Base-by-base conservation (phyloP, 768 basidiomycete species). In the Lyophyllum semitale region DNA sequence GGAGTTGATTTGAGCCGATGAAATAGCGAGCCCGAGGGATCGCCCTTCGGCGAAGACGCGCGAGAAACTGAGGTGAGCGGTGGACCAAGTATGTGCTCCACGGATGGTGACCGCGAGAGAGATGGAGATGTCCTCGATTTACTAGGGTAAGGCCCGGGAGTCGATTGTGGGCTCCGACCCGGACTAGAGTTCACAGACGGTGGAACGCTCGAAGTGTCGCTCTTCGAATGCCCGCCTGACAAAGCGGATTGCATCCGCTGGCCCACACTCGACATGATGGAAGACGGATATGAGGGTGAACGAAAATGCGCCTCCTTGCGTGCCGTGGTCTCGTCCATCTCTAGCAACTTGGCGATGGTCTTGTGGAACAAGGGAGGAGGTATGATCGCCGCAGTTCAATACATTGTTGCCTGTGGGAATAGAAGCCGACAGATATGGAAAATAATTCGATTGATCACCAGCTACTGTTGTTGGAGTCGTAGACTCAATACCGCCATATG, bases 231-330 rank as follows among this genome's bases (percentile, higher is more conserved):
- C 20, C 33, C 53, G 8, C 15, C n/a, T 23, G 43, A 44, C 17
- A 7, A 22, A 11, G 38, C 30, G 2, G 8, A 26, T 3, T 17
- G 17, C 9, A 50, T 32, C 20, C 25, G 20, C 23, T 29, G 22
- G 5, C 26, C 38, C 3, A 18, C 26, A 26, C 25, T 35, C 2
- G 49, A 45, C 37, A 46, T 18, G 17, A 44, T 4, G 8, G 35
- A 38, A 1, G 51, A 44, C 15, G 57, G 51, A 22, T 49, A 58
- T 12, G 57, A 58, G 8, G 47, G 53, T 12, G 57, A 53, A 17
- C 53, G 52, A 9, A 7, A 18, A 13, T 58, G 41, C 41, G 8
- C 20, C 38, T 18, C 5, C 38, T 32, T n/a, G n/a, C n/a, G n/a
- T n/a, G n/a, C n/a, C n/a, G n/a, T n/a, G n/a, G n/a, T n/a, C n/a